Conservation (phyloP, 805 yeast species). For the Saccharomyces kudriavzevii region DNA sequence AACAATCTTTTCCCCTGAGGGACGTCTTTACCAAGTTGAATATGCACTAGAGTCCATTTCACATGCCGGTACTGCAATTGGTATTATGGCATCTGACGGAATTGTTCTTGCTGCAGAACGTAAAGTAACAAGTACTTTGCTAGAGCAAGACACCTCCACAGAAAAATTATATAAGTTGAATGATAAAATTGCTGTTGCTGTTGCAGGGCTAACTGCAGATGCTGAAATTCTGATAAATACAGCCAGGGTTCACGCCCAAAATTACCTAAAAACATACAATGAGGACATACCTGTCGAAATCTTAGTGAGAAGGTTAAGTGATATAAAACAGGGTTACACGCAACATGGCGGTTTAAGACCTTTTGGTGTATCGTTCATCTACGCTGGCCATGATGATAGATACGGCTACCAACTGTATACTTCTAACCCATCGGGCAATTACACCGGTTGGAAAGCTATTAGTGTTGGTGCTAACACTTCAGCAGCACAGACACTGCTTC, state of each 20-base stretch:
- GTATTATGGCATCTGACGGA: constrained; percentile 80
- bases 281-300: constrained; percentile 92
- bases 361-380: constrained; percentile 91
- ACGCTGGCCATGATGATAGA: constrained; percentile 90
- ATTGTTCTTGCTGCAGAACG: constrained; percentile 95
- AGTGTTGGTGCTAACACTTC: constrained; percentile 93
- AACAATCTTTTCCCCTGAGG: constrained; percentile 97
- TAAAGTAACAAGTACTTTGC: constrained; percentile 83
- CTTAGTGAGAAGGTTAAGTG: constrained; percentile 81
- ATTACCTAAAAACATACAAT: constrained; percentile 74
- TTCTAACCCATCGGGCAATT: constrained; percentile 95
- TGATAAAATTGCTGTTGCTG: constrained; percentile 83
- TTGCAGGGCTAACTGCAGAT: constrained; percentile 97
- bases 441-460: constrained; percentile 97
- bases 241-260: constrained; percentile 81
- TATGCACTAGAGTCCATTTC: constrained; percentile 96
- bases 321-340: constrained; percentile 94
- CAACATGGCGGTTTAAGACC: constrained; percentile 99
- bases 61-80: constrained; percentile 95
- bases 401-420: constrained; percentile 88
- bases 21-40: constrained; percentile 93
- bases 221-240: constrained; percentile 83
- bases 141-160: constrained; percentile 88
- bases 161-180: constrained; percentile 85
- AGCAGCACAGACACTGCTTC: constrained; percentile 90